These are phyloP conservation scores for Phytopythium boreale DNA, from an alignment of 352 stramenopile genomes.

Conservation along the genomic window DNA sequence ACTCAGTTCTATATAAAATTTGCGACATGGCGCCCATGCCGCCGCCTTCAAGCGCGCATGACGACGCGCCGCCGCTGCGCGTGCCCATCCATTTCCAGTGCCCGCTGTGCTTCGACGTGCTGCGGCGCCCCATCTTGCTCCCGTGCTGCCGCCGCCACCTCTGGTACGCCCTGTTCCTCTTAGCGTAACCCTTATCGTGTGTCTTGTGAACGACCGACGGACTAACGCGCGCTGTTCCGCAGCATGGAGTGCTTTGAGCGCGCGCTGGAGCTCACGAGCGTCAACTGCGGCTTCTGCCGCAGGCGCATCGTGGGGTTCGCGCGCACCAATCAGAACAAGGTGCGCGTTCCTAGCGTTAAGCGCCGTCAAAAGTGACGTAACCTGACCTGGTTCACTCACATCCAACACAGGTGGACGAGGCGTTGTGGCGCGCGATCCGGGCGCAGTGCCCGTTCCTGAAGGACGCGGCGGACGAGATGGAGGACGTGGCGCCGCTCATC, in stretches of 20 bases:
- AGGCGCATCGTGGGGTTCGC: constrained; percentile 74
- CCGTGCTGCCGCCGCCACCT: constrained; percentile 72
- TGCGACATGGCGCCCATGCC: neutral
- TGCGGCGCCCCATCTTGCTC: constrained; percentile 60
- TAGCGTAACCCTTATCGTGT: neutral
- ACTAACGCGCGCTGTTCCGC: neutral
- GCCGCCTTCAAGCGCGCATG: neutral
- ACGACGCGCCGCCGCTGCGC: constrained; percentile 16
- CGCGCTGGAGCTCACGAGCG: constrained; percentile 65
- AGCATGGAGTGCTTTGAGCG: constrained; percentile 74
- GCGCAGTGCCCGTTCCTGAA: constrained; percentile 43
- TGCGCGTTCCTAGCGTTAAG: neutral
- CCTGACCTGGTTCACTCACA: too few species aligned
- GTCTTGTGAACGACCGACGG: neutral
- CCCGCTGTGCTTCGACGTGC: constrained; percentile 73
- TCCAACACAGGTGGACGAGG: constrained; percentile 36
- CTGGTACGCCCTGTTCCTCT: constrained; percentile 30
- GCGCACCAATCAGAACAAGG: constrained; percentile 69
- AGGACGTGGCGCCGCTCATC: constrained; percentile 18
- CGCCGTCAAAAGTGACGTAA: too few species aligned
- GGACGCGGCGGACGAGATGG: constrained; percentile 18
- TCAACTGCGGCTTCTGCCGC: constrained; percentile 79
- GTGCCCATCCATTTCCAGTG: constrained; percentile 72
- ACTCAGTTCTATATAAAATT: neutral
- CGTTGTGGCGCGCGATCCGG: constrained; percentile 54